Percentiles rank a stretch among this genome's conserved stretches.
phyloP scores from a whole-genome alignment of 2,329 filamentous ascomycete genomes.

The Xylaria sp. region DNA sequence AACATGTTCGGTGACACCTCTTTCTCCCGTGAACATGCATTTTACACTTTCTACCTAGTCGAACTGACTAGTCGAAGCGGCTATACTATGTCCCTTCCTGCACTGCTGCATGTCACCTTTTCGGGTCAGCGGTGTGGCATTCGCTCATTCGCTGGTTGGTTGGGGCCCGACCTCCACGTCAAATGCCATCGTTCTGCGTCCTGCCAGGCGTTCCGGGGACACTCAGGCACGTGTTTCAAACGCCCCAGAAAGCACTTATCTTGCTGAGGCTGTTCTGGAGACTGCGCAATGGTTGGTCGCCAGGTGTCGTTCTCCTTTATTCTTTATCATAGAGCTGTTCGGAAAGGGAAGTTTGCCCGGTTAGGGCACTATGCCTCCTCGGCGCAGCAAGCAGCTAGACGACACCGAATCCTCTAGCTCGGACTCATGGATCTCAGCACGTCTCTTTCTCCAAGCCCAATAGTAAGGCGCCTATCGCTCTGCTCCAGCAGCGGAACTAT shows the following conservation, averaged over 20 bases:
- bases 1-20: constrained; percentile 18
- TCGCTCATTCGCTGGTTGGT: constrained; percentile 47
- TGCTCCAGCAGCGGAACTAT: constrained; percentile 33
- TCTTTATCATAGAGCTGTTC: constrained; percentile 30
- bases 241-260: constrained; percentile 32
- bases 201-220: constrained; percentile 42
- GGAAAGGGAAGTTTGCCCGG: constrained; percentile 41
- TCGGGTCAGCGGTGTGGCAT: constrained; percentile 48
- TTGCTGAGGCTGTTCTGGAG: constrained; percentile 38
- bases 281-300: constrained; percentile 42
- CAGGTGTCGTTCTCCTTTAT: constrained; percentile 32
- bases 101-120: constrained; percentile 48
- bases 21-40: constrained; percentile 34
- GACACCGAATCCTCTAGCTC: constrained; percentile 13
- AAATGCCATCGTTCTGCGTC: constrained; percentile 41
- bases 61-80: constrained; percentile 38
- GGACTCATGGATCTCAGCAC: constrained; percentile 23
- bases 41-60: constrained; percentile 38
- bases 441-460: constrained; percentile 32
- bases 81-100: constrained; percentile 43
- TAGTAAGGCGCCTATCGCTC: constrained; percentile 26
- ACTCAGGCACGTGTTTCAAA: constrained; percentile 47
- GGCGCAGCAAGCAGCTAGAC: constrained; percentile 24
- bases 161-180: constrained; percentile 48
- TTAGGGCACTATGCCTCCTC: constrained; percentile 44